Conservation (phyloP, 345 rosid species). For the Eutrema heterophyllum region DNA sequence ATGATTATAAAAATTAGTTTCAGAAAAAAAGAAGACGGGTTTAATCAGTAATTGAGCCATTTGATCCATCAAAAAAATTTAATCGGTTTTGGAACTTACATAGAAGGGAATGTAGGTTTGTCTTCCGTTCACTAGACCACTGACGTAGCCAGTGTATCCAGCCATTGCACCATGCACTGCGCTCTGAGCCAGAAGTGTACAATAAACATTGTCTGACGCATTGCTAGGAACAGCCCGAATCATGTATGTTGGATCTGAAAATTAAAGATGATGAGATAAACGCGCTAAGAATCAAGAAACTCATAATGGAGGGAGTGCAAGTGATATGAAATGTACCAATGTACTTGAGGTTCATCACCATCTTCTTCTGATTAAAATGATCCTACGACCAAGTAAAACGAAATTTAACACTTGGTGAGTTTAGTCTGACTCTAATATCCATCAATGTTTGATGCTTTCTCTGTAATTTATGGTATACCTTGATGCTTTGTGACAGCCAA, state of each 20-base stretch:
- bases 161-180: conserved; percentile 91
- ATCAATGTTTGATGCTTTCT: neutral
- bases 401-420: neutral
- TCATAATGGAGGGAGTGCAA: neutral
- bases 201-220: conserved; percentile 84
- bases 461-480: conserved; percentile 36
- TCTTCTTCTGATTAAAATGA: conserved; percentile 48
- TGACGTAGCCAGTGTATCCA: conserved; percentile 76
- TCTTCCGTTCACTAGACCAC: conserved; percentile 76
- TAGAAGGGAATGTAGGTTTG: conserved; percentile 81
- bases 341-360: conserved; percentile 70
- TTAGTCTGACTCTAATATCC: neutral
- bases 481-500: conserved; percentile 63
- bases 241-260: conserved; percentile 86
- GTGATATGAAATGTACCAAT: conserved; percentile 40
- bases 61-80: neutral
- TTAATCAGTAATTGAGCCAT: neutral
- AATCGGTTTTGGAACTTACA: conserved; percentile 37
- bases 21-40: too few relatives aligned
- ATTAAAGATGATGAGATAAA: neutral
- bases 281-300: neutral
- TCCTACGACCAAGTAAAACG: conserved; percentile 35
- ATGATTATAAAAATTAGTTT: too few relatives aligned
- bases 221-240: conserved; percentile 79
- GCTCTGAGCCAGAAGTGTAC: conserved; percentile 89